A percentile compares a stretch with the other conserved stretches of the same genome.
phyloP scores from a whole-genome alignment of 441 rosid genomes.

The Pelargonium australe region DNA sequence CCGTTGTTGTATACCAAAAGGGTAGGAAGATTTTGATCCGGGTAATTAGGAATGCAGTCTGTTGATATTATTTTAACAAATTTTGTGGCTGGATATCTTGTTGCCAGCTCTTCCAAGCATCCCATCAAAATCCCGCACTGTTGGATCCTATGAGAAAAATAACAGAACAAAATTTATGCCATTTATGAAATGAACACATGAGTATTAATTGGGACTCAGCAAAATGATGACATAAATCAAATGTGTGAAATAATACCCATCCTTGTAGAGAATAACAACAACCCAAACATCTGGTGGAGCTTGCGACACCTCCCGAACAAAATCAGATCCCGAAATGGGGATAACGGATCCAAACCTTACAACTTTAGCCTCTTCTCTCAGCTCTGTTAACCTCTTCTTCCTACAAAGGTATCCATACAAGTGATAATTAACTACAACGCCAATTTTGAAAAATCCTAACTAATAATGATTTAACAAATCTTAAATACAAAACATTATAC shows the following conservation, averaged over 20 bases:
- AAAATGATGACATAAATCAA: neutral
- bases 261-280: conserved; percentile 83
- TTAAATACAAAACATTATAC: neutral
- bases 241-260: conserved; percentile 40
- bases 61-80: conserved; percentile 93
- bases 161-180: neutral
- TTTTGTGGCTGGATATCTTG: conserved; percentile 84
- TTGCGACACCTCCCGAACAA: conserved; percentile 82
- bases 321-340: conserved; percentile 87
- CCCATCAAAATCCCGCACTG: conserved; percentile 67
- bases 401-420: conserved; percentile 32
- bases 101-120: conserved; percentile 76
- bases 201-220: neutral
- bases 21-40: conserved; percentile 89
- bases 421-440: neutral
- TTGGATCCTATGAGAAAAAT: conserved; percentile 37
- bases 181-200: conserved; percentile 9
- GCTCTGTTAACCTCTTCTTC: conserved; percentile 86
- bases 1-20: conserved; percentile 78
- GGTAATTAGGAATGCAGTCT: conserved; percentile 93
- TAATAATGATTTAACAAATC: neutral
- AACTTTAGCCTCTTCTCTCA: conserved; percentile 63
- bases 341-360: conserved; percentile 65
- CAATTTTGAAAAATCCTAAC: neutral
- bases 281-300: conserved; percentile 95